Percentiles rank a stretch among this genome's conserved stretches.
These are phyloP conservation scores for Oxyria digyna DNA, from an alignment of 148 eudicot species.

Conservation along the genomic window DNA sequence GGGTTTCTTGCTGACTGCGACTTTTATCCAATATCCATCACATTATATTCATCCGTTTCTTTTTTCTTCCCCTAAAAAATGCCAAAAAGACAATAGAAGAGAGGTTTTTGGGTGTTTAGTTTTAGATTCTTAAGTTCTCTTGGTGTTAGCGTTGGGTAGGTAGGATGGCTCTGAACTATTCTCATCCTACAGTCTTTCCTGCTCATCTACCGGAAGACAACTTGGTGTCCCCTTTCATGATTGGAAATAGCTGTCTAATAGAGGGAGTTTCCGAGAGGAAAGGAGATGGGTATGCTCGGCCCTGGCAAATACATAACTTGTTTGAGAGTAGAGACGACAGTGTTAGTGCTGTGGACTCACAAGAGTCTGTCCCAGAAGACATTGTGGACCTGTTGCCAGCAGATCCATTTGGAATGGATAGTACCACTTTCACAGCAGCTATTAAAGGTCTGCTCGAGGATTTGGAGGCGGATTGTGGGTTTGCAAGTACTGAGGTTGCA, in stretches of 20 bases:
- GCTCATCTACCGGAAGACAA: conserved; percentile 43
- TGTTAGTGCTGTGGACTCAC: conserved; percentile 23
- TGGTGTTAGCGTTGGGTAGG: conserved; percentile 8
- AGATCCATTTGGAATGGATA: conserved; percentile 91
- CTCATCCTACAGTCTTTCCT: conserved; percentile 55
- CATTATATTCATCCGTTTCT: neutral
- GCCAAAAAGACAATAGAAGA: conserved; percentile 12
- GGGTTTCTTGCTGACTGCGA: conserved; percentile 42
- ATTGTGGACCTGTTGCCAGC: conserved; percentile 69
- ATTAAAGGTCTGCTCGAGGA: conserved; percentile 69
- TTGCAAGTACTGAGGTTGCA: conserved; percentile 19
- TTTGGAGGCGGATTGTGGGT: conserved; percentile 39
- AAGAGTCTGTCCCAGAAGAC: conserved; percentile 35
- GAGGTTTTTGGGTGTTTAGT: conserved; percentile 9
- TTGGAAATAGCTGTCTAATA: conserved; percentile 28
- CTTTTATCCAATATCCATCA: neutral
- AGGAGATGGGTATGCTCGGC: conserved; percentile 20
- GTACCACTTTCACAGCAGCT: conserved; percentile 69
- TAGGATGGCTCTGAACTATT: conserved; percentile 69
- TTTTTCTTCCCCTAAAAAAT: neutral
- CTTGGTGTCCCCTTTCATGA: conserved; percentile 43
- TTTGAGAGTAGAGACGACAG: conserved; percentile 28
- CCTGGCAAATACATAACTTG: conserved; percentile 20
- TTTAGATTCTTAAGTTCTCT: conserved; percentile 9
- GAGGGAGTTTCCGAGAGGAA: conserved; percentile 38